Percentiles rank a stretch among this genome's conserved stretches.
These are phyloP conservation scores for Papiliotrema terrestris DNA, from an alignment of 1,284 basidiomycete species.

Conservation along the genomic window DNA sequence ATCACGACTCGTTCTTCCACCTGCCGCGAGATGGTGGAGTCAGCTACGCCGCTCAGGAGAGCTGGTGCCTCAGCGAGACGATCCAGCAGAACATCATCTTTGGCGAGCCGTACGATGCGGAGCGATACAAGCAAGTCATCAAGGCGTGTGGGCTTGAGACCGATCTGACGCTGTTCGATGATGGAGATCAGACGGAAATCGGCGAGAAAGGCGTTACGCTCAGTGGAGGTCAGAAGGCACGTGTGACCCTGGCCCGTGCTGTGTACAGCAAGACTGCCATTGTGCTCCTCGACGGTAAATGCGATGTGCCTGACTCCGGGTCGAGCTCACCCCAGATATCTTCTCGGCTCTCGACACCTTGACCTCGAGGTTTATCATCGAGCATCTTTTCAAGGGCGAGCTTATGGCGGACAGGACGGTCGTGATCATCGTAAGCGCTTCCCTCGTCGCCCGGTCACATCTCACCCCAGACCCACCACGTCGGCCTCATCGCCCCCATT, in stretches of 20 bases:
- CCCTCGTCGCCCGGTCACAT: not conserved
- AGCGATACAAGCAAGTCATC: conserved; percentile 57
- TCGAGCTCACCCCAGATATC: conserved; percentile 55
- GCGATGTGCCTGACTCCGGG: not conserved
- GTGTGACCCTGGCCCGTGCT: conserved; percentile 69
- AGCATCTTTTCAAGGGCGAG: conserved; percentile 67
- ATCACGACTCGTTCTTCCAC: conserved; percentile 60
- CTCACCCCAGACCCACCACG: conserved; percentile 62
- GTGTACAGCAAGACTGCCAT: conserved; percentile 63
- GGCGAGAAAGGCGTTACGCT: conserved; percentile 49
- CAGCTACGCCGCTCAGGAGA: conserved; percentile 71
- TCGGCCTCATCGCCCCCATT: conserved; percentile 61
- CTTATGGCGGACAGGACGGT: conserved; percentile 66
- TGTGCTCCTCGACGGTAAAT: conserved; percentile 55
- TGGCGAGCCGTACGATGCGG: conserved; percentile 54
- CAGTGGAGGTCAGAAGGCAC: conserved; percentile 64
- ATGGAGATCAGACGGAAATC: conserved; percentile 66
- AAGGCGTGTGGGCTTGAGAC: conserved; percentile 62
- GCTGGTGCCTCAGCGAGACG: conserved; percentile 58
- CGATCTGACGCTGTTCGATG: conserved; percentile 64
- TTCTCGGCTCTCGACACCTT: conserved; percentile 54
- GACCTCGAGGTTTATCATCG: conserved; percentile 70
- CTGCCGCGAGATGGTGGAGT: conserved; percentile 65
- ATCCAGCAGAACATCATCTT: conserved; percentile 60
- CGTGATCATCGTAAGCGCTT: conserved; percentile 62